These are phyloP conservation scores for Serpula lacrymans DNA, from an alignment of 768 basidiomycete genomes.

Conservation along the genomic window DNA sequence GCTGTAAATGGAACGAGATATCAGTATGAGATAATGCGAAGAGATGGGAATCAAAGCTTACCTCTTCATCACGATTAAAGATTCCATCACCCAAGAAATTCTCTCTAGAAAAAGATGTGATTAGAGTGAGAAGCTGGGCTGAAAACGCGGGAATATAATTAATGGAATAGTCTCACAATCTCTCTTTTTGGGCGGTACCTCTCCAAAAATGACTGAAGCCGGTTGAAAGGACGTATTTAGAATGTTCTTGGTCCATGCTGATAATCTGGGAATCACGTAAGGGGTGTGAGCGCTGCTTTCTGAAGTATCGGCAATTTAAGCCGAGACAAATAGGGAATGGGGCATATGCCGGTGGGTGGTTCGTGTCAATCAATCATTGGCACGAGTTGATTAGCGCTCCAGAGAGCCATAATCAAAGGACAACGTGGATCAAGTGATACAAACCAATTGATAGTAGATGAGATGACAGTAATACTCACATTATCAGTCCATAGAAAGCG, in stretches of 20 bases:
- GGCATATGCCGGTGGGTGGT: too few species aligned
- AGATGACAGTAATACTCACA: slow-evolving; percentile 46
- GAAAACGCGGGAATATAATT: neutral
- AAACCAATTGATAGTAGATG: neutral
- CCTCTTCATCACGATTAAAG: slow-evolving; percentile 75
- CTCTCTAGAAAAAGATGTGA: slow-evolving; percentile 28
- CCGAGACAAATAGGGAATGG: neutral
- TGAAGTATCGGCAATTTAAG: too few species aligned
- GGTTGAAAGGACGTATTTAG: slow-evolving; percentile 61
- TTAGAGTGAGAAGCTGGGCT: slow-evolving; percentile 3
- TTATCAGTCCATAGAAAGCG: slow-evolving; percentile 67
- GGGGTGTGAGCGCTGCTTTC: neutral
- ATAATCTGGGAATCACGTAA: slow-evolving; percentile 46
- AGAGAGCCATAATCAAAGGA: too few species aligned
- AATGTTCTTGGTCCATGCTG: slow-evolving; percentile 70
- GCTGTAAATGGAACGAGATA: slow-evolving; percentile 29
- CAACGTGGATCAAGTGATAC: neutral
- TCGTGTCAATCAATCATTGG: too few species aligned
- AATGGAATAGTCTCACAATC: slow-evolving; percentile 44
- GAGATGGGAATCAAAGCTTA: slow-evolving; percentile 18
- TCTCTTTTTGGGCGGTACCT: slow-evolving; percentile 59
- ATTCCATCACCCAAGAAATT: slow-evolving; percentile 70
- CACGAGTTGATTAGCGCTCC: too few species aligned
- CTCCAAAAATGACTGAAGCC: slow-evolving; percentile 69
- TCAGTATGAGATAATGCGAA: neutral